Evolutionary conservation across 345 rosid species (phyloP).

Genomic region (Gynandropsis gynandra): DNA sequence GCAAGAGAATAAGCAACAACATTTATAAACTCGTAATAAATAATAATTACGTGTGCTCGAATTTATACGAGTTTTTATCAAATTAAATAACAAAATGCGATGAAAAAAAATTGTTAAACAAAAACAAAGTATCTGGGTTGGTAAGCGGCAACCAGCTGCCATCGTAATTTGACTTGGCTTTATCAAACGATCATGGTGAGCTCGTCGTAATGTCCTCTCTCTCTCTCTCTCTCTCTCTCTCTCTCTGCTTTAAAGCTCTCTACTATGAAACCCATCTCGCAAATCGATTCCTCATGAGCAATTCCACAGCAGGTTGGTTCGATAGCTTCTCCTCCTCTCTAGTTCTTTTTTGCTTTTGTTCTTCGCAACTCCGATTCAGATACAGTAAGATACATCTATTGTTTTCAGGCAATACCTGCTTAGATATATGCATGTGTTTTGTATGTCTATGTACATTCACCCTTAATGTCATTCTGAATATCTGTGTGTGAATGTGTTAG

Average conservation of each 20-base stretch:
- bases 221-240: constrained; percentile 12
- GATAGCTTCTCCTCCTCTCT: background rate
- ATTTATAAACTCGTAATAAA: no score
- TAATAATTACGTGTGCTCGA: no score
- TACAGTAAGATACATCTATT: background rate
- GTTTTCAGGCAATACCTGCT: background rate
- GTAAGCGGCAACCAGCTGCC: constrained; percentile 59
- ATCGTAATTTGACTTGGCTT: constrained; percentile 34
- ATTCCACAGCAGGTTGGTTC: constrained; percentile 22
- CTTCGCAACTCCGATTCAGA: background rate
- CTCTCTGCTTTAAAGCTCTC: constrained; percentile 23
- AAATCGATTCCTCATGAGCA: constrained; percentile 21
- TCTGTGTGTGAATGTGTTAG: background rate
- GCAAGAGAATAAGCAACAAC: no score
- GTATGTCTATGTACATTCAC: background rate
- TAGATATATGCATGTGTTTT: constrained; percentile 6
- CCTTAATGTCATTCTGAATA: background rate
- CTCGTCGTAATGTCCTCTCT: constrained; percentile 30
- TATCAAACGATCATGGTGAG: constrained; percentile 30
- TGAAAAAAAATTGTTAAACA: background rate
- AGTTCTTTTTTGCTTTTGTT: background rate
- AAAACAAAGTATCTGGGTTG: constrained; percentile 29
- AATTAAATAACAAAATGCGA: no score
- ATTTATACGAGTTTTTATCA: no score
- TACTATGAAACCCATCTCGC: constrained; percentile 17